These are phyloP conservation scores for Capsella rubella DNA, from an alignment of 441 rosid species.

Conservation along the genomic window DNA sequence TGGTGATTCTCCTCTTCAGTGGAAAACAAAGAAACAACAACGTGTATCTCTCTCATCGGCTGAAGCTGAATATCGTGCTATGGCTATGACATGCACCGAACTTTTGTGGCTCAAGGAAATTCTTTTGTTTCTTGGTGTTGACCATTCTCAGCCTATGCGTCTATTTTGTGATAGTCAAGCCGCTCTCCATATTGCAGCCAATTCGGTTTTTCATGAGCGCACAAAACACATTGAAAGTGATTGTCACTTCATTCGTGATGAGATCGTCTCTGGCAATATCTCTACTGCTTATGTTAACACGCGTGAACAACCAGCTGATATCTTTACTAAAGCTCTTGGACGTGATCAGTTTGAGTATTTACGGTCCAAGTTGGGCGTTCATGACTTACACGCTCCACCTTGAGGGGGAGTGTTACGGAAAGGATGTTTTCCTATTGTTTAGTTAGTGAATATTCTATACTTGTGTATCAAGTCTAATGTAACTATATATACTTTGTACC, in stretches of 20 bases:
- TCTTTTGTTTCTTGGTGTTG: not conserved
- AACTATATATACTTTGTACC: not conserved
- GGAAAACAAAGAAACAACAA: not conserved
- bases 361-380: not conserved
- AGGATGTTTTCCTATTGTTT: not conserved
- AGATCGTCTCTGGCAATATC: no score
- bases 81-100: not conserved
- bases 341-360: not conserved
- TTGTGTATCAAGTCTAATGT: not conserved
- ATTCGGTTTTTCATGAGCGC: not conserved
- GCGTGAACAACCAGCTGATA: no score
- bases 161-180: not conserved
- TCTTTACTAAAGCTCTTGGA: not conserved
- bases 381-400: not conserved
- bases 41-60: not conserved
- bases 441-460: not conserved
- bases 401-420: not conserved
- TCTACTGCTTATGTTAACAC: no score
- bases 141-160: not conserved
- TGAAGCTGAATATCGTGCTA: not conserved
- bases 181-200: not conserved
- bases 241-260: no score
- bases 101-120: not conserved
- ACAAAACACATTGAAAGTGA: not conserved
- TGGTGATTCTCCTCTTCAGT: not conserved